These are phyloP conservation scores for Xylona heveae DNA, from an alignment of 495 filamentous ascomycete species.

Conservation along the genomic window DNA sequence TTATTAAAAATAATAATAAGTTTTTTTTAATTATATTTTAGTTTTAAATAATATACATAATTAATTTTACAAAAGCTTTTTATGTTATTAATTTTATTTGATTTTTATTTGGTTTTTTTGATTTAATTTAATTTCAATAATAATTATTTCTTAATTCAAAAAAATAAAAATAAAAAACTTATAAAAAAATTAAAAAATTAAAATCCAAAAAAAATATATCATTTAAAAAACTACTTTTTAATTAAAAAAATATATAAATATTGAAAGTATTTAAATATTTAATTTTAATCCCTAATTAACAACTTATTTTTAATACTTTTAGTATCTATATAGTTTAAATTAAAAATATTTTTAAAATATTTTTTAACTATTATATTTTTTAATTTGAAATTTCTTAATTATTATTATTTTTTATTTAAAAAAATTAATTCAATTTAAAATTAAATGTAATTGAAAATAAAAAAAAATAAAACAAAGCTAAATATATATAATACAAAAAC, in stretches of 20 bases:
- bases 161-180: not conserved
- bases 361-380: conserved; percentile 1
- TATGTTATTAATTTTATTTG: not conserved
- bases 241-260: not conserved
- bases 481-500: not conserved
- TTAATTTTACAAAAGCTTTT: not conserved
- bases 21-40: not conserved
- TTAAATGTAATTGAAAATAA: not conserved
- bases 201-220: not conserved
- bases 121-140: not conserved
- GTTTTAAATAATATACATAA: not conserved
- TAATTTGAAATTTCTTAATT: not conserved
- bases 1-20: not conserved
- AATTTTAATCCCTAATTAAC: not conserved
- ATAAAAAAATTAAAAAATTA: not conserved
- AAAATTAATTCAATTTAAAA: not conserved
- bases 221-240: not conserved
- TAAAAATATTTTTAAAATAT: not conserved
- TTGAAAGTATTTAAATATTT: not conserved
- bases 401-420: not conserved
- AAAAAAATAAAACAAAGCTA: not conserved
- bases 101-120: not conserved
- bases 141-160: not conserved
- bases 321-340: not conserved
- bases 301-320: not conserved